phyloP scores from a whole-genome alignment of 164 flowering plant genomes.

The Hamamelis virginiana region DNA sequence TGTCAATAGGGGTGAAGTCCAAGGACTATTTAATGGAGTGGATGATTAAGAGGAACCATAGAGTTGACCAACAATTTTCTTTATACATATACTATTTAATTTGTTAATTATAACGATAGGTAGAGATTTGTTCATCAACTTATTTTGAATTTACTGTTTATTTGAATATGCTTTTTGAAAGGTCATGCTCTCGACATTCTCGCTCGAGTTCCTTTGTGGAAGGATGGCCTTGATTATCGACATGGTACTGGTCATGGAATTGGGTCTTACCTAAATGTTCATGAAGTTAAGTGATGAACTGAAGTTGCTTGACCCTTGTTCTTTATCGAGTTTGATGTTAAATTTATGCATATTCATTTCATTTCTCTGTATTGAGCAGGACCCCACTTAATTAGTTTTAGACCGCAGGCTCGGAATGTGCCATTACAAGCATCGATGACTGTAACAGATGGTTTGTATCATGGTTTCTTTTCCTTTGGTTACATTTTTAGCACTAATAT shows the following conservation, averaged over 20 bases:
- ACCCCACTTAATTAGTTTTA: constrained; percentile 87
- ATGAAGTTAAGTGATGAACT: constrained; percentile 61
- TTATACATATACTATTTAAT: neutral
- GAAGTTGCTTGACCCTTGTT: constrained; percentile 3
- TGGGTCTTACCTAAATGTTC: constrained; percentile 92
- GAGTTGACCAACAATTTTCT: neutral
- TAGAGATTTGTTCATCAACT: neutral
- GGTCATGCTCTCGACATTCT: constrained; percentile 87
- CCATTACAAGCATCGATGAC: constrained; percentile 92
- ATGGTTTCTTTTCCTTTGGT: neutral
- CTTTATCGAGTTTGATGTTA: constrained; percentile 1
- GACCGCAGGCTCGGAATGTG: constrained; percentile 76
- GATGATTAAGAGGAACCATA: neutral
- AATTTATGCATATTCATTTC: constrained; percentile 1
- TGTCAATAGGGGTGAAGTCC: neutral
- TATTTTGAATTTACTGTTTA: neutral
- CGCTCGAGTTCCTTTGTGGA: constrained; percentile 93
- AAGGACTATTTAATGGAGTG: neutral
- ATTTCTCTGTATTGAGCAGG: constrained; percentile 44
- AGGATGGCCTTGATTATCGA: constrained; percentile 94
- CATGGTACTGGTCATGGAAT: constrained; percentile 99
- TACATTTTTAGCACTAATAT: neutral
- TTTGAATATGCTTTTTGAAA: constrained; percentile 23
- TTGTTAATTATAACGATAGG: neutral
- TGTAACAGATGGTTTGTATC: constrained; percentile 85